phyloP scores from a whole-genome alignment of 179 eudicot genomes.

The Corrigiola litoralis region DNA sequence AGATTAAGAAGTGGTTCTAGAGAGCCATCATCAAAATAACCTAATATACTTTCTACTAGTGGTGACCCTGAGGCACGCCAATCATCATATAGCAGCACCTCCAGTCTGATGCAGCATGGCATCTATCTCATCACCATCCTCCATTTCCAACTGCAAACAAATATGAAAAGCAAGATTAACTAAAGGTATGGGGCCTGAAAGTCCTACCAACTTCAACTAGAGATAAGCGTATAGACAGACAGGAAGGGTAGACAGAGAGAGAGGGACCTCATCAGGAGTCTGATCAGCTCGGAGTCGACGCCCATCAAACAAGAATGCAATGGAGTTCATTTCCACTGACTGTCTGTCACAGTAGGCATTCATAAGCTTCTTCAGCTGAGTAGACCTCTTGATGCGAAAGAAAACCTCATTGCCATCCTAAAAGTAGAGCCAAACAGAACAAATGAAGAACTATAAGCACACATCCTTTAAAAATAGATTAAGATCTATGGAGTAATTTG shows the following conservation, averaged over 20 bases:
- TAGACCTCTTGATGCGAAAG: constrained; percentile 30
- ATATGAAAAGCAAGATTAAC: not conserved
- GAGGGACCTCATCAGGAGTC: constrained; percentile 30
- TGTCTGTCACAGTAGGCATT: constrained; percentile 34
- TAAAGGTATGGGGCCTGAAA: too few species aligned
- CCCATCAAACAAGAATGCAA: constrained; percentile 32
- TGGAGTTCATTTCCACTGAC: constrained; percentile 24
- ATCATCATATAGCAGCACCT: constrained; percentile 9
- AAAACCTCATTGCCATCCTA: constrained; percentile 34
- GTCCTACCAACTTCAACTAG: too few species aligned
- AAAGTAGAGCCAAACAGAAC: not conserved
- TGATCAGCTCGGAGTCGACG: constrained; percentile 31
- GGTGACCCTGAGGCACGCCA: not conserved
- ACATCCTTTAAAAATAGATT: too few species aligned
- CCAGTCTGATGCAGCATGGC: constrained; percentile 34
- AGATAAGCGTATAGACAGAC: too few species aligned
- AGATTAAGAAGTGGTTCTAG: constrained; percentile 13
- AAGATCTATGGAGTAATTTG: too few species aligned
- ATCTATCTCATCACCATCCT: constrained; percentile 32
- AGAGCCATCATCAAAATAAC: constrained; percentile 4
- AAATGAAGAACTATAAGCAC: too few species aligned
- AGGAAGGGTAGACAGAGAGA: not conserved
- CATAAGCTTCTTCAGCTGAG: constrained; percentile 34
- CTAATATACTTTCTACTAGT: constrained; percentile 7
- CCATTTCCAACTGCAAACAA: constrained; percentile 26